A percentile compares a stretch with the other conserved stretches of the same genome.
phyloP scores from a whole-genome alignment of 768 basidiomycete species.

The Lepiota brunneoincarnata region DNA sequence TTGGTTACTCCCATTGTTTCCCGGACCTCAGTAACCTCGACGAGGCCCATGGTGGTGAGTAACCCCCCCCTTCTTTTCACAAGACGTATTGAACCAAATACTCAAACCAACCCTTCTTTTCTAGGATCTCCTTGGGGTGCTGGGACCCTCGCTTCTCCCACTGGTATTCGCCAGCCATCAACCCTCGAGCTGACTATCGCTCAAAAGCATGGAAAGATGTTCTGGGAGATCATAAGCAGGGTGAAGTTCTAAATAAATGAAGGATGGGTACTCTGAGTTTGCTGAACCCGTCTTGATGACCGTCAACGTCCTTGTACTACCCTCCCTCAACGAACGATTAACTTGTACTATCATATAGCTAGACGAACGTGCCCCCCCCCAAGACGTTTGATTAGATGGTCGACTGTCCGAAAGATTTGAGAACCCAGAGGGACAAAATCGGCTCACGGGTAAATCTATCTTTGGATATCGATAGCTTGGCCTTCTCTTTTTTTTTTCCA shows the following conservation, averaged over 20 bases:
- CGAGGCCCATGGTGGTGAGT: constrained; percentile 60
- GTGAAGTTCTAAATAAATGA: constrained; percentile 11
- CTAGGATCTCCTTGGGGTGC: constrained; percentile 78
- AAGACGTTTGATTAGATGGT: too few species aligned
- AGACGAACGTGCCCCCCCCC: too few species aligned
- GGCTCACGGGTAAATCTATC: too few species aligned
- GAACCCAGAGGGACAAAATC: too few species aligned
- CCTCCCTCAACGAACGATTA: too few species aligned
- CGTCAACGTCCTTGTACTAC: too few species aligned
- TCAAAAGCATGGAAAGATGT: constrained; percentile 47
- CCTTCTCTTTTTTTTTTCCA: too few species aligned
- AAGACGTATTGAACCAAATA: background rate
- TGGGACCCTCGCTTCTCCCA: constrained; percentile 51
- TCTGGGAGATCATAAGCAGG: constrained; percentile 40
- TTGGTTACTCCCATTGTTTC: constrained; percentile 60
- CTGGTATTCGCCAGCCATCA: constrained; percentile 47
- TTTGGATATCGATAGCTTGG: too few species aligned
- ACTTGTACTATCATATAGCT: too few species aligned
- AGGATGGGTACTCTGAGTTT: background rate
- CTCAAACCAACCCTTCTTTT: constrained; percentile 11
- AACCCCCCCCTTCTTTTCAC: too few species aligned
- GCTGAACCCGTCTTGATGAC: too few species aligned
- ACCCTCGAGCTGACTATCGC: constrained; percentile 52
- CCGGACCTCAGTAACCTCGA: constrained; percentile 33
- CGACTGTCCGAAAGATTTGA: too few species aligned